Evolutionary conservation across 2,329 filamentous ascomycete species (phyloP), one percentile per base, ranked within the genome.

Genomic region (Mycosphaerella arachidis): DNA sequence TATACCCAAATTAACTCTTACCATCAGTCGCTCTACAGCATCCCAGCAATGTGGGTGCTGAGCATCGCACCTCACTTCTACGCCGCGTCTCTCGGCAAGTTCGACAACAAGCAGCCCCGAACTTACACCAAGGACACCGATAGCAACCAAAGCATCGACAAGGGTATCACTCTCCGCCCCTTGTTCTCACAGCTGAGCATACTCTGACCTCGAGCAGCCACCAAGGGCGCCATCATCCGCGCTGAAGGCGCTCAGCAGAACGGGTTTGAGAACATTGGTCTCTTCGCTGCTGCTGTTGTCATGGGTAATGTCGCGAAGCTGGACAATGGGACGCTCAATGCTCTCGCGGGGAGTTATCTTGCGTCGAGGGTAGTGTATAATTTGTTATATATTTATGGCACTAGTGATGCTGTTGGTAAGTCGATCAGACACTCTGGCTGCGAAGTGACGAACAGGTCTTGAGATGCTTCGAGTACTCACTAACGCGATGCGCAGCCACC

Each of bases 211-310:
- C 18, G 3, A 13, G 6, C 40, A 66, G 68, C 68, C 57, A 75
- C 71, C 58, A 76, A 74, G 55, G 66, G 64, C 24, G 65, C 55
- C 6, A 73, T 77, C 59, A 54, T 71, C 30, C 71, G 75, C 20
- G 73, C 72, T 27, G 75, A 78, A 65, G 70, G 67, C 5, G 76
- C 76, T 2, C 70, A 74, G 62, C 59, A 62, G 6, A 78, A 77
- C 54, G 73, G 73, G 3, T 72, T 75, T 43, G 76, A 78, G 61
- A 77, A 75, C 52, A 33, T 78, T 2, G 72, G 71, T 16, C 65
- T 77, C 40, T 78, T 76, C 53, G 75, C 76, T 2, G 67, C 74
- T 0, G 72, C 74, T 16, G 72, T 78, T 6, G 69, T 75, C 0
- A 74, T 75, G 1, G 76, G 71, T 3, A 77, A 77, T 45, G 46